Base-by-base conservation (phyloP, 140 eudicot species). In the Cichorium intybus region DNA sequence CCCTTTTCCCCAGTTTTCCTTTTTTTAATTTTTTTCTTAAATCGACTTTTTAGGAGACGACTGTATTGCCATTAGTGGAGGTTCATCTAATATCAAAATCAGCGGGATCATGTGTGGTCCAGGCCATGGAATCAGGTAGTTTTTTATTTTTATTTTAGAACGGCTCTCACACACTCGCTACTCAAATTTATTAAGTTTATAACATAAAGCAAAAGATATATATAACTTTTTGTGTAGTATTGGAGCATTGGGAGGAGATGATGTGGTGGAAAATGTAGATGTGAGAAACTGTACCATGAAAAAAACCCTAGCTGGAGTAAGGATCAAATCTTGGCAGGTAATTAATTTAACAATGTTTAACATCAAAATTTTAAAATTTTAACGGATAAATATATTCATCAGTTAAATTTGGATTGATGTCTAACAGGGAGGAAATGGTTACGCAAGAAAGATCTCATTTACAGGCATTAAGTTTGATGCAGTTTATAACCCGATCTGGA, bases 121-220 rank as follows among this genome's bases (percentile, higher is more conserved):
- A 62, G 96, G 96, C 33, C 96, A 87, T 27, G 93, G 96, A 26
- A 84, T 84, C 48, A 87, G 93, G 96, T 87, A 48, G 10, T 31
- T 70, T 29, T n/a, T n/a, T n/a, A n/a, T n/a, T n/a, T n/a, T n/a
- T n/a, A n/a, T n/a, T n/a, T n/a, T n/a, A n/a, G n/a, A n/a, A n/a
- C n/a, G n/a, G n/a, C n/a, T n/a, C n/a, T n/a, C n/a, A n/a, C n/a
- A n/a, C n/a, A n/a, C n/a, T n/a, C n/a, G n/a, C n/a, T n/a, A n/a
- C n/a, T n/a, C n/a, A 20, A 15, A 26, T 16, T 48, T 6, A 22
- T 52, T 29, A 35, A 67, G 31, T 33, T 66, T 22, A 50, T 51
- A 5, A 23, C 24, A 24, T 54, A 43, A n/a, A 62, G 26, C 56
- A 27, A 17, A 28, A 69, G 26, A 8, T 35, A 9, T 20, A 24